Conservation (phyloP, 75 land plant genomes). For the Sequoiadendron giganteum region DNA sequence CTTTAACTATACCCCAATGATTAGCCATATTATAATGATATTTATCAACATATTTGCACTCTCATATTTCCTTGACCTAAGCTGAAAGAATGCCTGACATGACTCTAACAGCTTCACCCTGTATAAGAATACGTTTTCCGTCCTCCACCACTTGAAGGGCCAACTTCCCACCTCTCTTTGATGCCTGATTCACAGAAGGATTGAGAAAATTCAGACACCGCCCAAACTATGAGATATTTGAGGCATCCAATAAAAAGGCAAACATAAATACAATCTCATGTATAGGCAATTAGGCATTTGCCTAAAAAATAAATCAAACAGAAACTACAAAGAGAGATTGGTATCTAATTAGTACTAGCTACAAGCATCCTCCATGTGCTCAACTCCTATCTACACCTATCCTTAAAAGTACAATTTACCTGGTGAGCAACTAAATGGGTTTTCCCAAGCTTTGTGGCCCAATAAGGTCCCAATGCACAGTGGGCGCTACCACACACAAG, state of each 20-base stretch:
- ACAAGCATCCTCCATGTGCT: neutral
- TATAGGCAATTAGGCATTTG: neutral
- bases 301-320: neutral
- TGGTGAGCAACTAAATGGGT: constrained; percentile 53
- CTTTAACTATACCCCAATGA: neutral
- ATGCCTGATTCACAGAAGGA: constrained; percentile 39
- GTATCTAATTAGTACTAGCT: neutral
- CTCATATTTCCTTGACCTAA: neutral
- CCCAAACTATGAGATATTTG: neutral
- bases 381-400: constrained; percentile 3
- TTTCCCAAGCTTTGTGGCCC: constrained; percentile 76
- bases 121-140: constrained; percentile 43
- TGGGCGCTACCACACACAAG: constrained; percentile 95
- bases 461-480: constrained; percentile 80
- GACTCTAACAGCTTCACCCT: constrained; percentile 58
- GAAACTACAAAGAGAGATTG: neutral
- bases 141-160: constrained; percentile 37
- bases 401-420: constrained; percentile 25
- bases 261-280: neutral
- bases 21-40: neutral
- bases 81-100: constrained; percentile 53
- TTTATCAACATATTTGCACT: neutral
- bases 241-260: neutral
- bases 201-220: neutral
- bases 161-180: constrained; percentile 61